phyloP scores from a whole-genome alignment of 768 basidiomycete species.

The Trametes villosa region DNA sequence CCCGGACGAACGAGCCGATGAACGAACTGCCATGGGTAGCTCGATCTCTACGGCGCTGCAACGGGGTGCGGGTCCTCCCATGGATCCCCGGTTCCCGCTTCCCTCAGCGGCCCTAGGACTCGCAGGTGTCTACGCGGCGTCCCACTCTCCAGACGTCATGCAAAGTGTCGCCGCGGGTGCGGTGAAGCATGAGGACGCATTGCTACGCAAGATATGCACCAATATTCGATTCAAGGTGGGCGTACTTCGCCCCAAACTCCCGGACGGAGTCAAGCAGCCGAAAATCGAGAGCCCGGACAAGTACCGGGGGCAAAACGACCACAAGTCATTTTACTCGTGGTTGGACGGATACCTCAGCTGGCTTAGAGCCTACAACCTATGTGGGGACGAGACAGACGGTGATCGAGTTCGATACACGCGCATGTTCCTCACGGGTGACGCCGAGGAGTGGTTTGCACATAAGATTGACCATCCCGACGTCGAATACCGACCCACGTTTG shows the following conservation, averaged over 20 bases:
- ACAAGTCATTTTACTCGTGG: not conserved
- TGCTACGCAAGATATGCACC: not conserved
- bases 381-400: not conserved
- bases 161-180: too few species aligned
- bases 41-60: too few species aligned
- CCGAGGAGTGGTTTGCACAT: not conserved
- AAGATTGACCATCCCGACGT: not conserved
- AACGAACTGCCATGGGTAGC: too few species aligned
- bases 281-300: not conserved
- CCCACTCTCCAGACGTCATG: too few species aligned
- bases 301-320: not conserved
- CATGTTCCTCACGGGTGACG: not conserved
- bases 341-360: not conserved
- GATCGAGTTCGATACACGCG: not conserved
- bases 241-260: not conserved
- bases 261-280: not conserved
- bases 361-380: not conserved
- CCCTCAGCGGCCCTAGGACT: too few species aligned
- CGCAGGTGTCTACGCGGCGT: too few species aligned
- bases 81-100: too few species aligned
- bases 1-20: too few species aligned
- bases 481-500: not conserved
- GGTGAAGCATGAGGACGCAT: not conserved
- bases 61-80: too few species aligned
- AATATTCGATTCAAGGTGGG: not conserved